Evolutionary conservation across 495 filamentous ascomycete genomes (phyloP).

Genomic region (Penicillium tannophilum): DNA sequence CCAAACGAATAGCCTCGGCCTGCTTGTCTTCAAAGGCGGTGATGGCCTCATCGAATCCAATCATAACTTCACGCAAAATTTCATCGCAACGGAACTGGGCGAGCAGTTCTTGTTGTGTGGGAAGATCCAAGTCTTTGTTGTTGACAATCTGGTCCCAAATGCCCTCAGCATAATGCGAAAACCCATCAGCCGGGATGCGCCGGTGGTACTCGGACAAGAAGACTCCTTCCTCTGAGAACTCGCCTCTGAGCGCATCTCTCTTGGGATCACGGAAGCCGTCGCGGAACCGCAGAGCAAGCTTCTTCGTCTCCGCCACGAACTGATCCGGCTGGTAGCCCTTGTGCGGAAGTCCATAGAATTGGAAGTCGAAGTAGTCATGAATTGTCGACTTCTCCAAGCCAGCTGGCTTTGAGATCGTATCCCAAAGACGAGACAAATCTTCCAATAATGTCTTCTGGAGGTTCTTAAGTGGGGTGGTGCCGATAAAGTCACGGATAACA

Average conservation of each 20-base stretch:
- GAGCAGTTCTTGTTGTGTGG: slow-evolving; percentile 94
- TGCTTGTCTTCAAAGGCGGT: slow-evolving; percentile 84
- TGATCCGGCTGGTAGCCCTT: slow-evolving; percentile 96
- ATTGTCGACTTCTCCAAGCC: slow-evolving; percentile 88
- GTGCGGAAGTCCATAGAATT: slow-evolving; percentile 92
- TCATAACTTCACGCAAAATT: slow-evolving; percentile 82
- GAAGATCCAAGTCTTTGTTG: slow-evolving; percentile 96
- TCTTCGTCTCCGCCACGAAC: slow-evolving; percentile 78
- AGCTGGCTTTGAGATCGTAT: slow-evolving; percentile 82
- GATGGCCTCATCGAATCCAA: slow-evolving; percentile 81
- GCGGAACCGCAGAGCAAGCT: slow-evolving; percentile 78
- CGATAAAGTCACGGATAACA: slow-evolving; percentile 95
- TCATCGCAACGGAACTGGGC: slow-evolving; percentile 98
- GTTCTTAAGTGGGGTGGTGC: slow-evolving; percentile 83
- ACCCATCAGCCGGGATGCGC: slow-evolving; percentile 93
- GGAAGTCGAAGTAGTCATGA: slow-evolving; percentile 97
- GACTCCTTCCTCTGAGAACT: slow-evolving; percentile 77
- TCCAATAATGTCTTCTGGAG: slow-evolving; percentile 86
- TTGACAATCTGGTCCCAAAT: slow-evolving; percentile 98
- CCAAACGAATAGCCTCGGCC: slow-evolving; percentile 67
- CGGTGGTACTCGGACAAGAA: slow-evolving; percentile 95
- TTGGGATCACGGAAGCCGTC: slow-evolving; percentile 71
- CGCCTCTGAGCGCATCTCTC: slow-evolving; percentile 51
- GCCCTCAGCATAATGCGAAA: slow-evolving; percentile 86
- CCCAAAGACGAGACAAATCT: slow-evolving; percentile 90